Percentiles rank a stretch among this genome's conserved stretches.
phyloP scores from a whole-genome alignment of 495 filamentous ascomycete genomes.

The Hypoxylon perforatum region DNA sequence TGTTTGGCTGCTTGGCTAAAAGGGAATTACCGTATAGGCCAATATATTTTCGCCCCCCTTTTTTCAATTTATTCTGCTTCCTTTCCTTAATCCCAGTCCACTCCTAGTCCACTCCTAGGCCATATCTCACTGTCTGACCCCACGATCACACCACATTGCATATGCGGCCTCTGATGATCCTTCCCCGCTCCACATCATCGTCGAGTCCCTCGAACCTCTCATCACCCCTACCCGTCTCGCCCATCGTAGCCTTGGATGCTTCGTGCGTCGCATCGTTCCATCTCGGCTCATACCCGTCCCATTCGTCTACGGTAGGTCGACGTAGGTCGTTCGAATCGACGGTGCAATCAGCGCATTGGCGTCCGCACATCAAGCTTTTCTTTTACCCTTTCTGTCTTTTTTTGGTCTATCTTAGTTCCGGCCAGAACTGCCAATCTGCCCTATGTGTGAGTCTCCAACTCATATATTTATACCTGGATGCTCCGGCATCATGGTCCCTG shows the following conservation, averaged over 20 bases:
- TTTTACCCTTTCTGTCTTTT: neutral
- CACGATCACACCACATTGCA: constrained; percentile 46
- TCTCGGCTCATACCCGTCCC: constrained; percentile 45
- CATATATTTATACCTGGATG: constrained; percentile 14
- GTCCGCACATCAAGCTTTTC: constrained; percentile 14
- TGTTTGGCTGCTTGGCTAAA: too few species aligned
- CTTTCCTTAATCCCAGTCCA: too few species aligned
- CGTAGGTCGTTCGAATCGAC: constrained; percentile 16
- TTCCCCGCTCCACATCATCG: constrained; percentile 24
- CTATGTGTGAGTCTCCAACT: constrained; percentile 4
- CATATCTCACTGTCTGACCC: too few species aligned
- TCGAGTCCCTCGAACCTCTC: neutral
- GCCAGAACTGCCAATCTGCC: constrained; percentile 8
- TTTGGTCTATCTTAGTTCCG: neutral
- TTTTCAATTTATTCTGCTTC: neutral
- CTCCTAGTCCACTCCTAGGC: too few species aligned
- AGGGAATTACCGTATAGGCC: constrained; percentile 7
- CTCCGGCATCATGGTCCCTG: neutral
- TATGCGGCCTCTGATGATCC: constrained; percentile 34
- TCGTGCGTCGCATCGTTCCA: constrained; percentile 43
- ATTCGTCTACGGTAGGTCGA: constrained; percentile 3
- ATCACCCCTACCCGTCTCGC: neutral
- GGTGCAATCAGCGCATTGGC: constrained; percentile 8
- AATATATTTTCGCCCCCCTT: neutral
- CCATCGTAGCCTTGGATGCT: neutral